Base-by-base conservation (phyloP, 208 protist species). In the Trypanosoma mega region DNA sequence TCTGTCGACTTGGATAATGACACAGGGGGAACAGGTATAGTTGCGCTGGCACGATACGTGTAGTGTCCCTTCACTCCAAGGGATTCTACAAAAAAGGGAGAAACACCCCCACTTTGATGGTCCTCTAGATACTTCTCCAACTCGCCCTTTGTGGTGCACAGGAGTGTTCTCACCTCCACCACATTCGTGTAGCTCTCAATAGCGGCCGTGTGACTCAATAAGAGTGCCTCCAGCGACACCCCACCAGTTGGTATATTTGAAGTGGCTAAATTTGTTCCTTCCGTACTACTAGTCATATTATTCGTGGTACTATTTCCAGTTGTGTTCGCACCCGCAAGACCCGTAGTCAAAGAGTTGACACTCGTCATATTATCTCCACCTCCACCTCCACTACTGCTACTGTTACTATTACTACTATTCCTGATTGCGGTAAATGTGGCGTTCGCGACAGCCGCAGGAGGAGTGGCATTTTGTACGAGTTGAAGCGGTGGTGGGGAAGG, bases 11-110 rank as follows among this genome's bases (percentile, higher is more conserved):
- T 51, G 16, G 16, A 29, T 46, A 26, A 9, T 33, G 2, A 27
- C 27, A 59, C 27, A 41, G 21, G 2, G 11, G 55, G 47, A 29
- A 95, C 71, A 4, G 81, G 83, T 7, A 94, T 77, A 4, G 83
- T 85, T 27, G 83, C 60, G 31, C 80, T 92, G 30, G 85, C 81
- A n/a, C 89, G 85, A 70, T 82, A 87, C 1, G 75, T 78, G 7
- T 77, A 49, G 8, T 83, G 80, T 30, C 60, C 66, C 2, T 78
- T 77, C 36, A 81, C 59, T 0, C 88, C 88, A 21, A 94, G 71
- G 11, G 47, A 48, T 56, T 92, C 78, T 1, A 87, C 71, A 70
- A 92, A 79, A 65, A 90, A 86, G 1, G 70, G 71, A 26, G 64
- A n/a, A n/a, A n/a, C n/a, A n/a, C n/a, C n/a, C n/a, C n/a, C n/a